Evolutionary conservation across 1,284 basidiomycete genomes (phyloP).

Genomic region (Flammula alnicola): DNA sequence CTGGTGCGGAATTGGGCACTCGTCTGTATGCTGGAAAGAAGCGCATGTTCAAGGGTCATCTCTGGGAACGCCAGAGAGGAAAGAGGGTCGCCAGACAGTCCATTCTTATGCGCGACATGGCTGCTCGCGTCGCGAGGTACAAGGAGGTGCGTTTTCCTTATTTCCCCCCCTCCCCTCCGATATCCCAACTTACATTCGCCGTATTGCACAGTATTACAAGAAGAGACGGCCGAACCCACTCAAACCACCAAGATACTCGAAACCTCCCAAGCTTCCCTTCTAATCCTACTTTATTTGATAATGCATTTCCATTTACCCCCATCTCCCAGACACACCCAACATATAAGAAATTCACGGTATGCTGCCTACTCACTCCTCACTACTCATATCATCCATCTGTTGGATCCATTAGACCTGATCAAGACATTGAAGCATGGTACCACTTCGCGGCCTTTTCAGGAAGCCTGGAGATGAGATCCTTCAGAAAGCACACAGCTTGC

Average conservation of each 20-base stretch:
- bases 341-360: conserved; percentile 10
- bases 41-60: conserved; percentile 88
- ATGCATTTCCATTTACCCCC: conserved; percentile 6
- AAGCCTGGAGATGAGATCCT: no score
- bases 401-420: no score
- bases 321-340: background rate
- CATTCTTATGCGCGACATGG: conserved; percentile 70
- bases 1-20: conserved; percentile 59
- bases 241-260: conserved; percentile 48
- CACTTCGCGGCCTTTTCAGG: no score
- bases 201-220: conserved; percentile 49
- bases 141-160: conserved; percentile 54
- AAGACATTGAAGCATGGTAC: no score
- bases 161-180: conserved; percentile 6
- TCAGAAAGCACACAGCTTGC: no score
- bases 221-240: conserved; percentile 58
- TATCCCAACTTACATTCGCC: conserved; percentile 7
- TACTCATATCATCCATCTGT: no score
- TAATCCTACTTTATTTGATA: conserved; percentile 32
- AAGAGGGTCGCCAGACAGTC: conserved; percentile 48
- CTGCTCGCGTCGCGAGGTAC: conserved; percentile 62
- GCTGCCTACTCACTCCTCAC: no score
- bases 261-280: conserved; percentile 58
- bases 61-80: conserved; percentile 67
- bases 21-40: conserved; percentile 73